Percentiles rank a stretch among this genome's conserved stretches.
These are phyloP conservation scores for Globisporangium parvum DNA, from an alignment of 352 stramenopile species.

Conservation along the genomic window DNA sequence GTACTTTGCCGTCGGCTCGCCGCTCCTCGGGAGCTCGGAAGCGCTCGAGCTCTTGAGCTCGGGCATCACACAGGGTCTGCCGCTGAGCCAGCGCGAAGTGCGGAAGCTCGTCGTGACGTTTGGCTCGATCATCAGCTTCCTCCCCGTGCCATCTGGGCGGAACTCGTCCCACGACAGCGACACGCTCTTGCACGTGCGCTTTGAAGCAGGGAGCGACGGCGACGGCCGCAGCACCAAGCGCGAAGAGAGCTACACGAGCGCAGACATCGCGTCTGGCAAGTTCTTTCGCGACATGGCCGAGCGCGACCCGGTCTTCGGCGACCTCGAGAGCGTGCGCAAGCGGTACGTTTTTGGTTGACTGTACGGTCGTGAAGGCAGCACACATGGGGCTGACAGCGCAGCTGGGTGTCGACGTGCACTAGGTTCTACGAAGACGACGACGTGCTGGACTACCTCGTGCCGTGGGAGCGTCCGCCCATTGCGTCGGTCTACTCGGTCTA, in stretches of 20 bases:
- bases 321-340: conserved; percentile 49
- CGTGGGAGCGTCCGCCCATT: conserved; percentile 67
- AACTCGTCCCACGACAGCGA: conserved; percentile 48
- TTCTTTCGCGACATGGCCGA: conserved; percentile 67
- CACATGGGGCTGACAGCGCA: no score
- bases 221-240: conserved; percentile 18
- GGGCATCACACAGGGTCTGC: conserved; percentile 55
- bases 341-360: no score
- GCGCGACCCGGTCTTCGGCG: conserved; percentile 55
- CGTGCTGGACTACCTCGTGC: conserved; percentile 47
- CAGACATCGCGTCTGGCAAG: conserved; percentile 56
- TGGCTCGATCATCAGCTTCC: conserved; percentile 64
- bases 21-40: conserved; percentile 63
- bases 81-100: conserved; percentile 58
- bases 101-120: conserved; percentile 69
- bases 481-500: conserved; percentile 72
- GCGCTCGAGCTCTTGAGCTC: conserved; percentile 64
- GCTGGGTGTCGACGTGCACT: not conserved
- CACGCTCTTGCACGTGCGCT: conserved; percentile 44
- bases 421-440: conserved; percentile 68
- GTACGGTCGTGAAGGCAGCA: no score
- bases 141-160: conserved; percentile 53
- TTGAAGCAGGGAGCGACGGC: conserved; percentile 15
- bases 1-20: conserved; percentile 71
- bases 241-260: conserved; percentile 50